Evolutionary conservation across 495 filamentous ascomycete species (phyloP).

Genomic region (Acidomyces sp.): DNA sequence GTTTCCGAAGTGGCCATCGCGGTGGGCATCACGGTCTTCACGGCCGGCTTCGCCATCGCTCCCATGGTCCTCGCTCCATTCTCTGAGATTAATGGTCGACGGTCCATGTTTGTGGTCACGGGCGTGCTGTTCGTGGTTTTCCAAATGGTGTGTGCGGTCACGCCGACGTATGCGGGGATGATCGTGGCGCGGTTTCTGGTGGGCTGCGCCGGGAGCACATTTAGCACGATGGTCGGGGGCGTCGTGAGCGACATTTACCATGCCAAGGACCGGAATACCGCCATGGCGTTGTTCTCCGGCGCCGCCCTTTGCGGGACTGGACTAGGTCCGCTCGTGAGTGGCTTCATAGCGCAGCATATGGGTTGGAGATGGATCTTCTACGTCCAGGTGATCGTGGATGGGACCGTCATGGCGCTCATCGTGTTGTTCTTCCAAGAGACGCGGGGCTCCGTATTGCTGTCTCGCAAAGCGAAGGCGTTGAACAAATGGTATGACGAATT

Average conservation of each 20-base stretch:
- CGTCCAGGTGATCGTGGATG: slow-evolving; percentile 62
- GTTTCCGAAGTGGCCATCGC: slow-evolving; percentile 52
- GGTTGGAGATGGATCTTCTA: slow-evolving; percentile 88
- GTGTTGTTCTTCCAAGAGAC: slow-evolving; percentile 66
- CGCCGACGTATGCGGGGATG: slow-evolving; percentile 57
- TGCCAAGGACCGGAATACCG: slow-evolving; percentile 64
- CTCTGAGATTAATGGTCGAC: slow-evolving; percentile 69
- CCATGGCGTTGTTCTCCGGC: slow-evolving; percentile 78
- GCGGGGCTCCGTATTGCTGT: slow-evolving; percentile 67
- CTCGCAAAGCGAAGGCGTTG: slow-evolving; percentile 56
- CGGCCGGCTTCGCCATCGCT: slow-evolving; percentile 66
- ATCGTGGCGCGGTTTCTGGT: slow-evolving; percentile 62
- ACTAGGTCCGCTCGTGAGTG: slow-evolving; percentile 58
- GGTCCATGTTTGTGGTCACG: slow-evolving; percentile 65
- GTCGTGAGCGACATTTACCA: slow-evolving; percentile 83
- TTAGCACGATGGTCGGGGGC: slow-evolving; percentile 85
- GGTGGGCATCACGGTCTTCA: slow-evolving; percentile 74
- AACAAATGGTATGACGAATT: slow-evolving; percentile 71
- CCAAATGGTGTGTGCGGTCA: slow-evolving; percentile 66
- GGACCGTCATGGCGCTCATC: slow-evolving; percentile 42
- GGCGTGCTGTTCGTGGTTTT: slow-evolving; percentile 57
- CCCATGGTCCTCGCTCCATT: slow-evolving; percentile 89
- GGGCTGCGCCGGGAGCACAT: slow-evolving; percentile 65
- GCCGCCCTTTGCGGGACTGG: slow-evolving; percentile 70
- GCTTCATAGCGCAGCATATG: slow-evolving; percentile 52